Evolutionary conservation across 768 basidiomycete genomes (phyloP), one percentile per base, ranked within the genome.

Genomic region (Mycena indigotica): DNA sequence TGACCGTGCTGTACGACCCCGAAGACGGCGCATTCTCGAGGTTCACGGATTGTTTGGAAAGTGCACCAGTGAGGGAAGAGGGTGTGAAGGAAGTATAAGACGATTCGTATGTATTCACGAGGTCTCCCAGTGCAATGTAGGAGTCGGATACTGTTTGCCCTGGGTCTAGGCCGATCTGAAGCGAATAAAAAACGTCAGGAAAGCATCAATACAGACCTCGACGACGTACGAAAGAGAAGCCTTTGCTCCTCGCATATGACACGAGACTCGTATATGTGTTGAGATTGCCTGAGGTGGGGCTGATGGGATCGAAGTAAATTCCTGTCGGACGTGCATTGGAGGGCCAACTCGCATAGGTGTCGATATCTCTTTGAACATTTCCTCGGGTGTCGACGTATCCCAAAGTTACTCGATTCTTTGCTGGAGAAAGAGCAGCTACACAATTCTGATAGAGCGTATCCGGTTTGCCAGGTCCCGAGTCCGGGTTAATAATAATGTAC

Each of bases 51-150:
- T 62, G 60, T 23, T 61, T 54, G 6, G 60, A 55, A 1, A 57
- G 23, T 0, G 56, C 57, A 1, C 60, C 60, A n/a, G 56, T 23
- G 5, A 61, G 24, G 19, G 56, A 57, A 25, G 28, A 3, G 41
- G 61, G 1, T 5, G 26, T n/a, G 45, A 62, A 62, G 1, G 53
- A 30, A 30, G 61, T 55, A 46, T 58, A 62, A 1, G 50, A 23
- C n/a, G 19, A 28, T 24, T 62, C 61, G 46, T 62, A 58, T 25
- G 61, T 62, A 26, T 52, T 58, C 28, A 62, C 50, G 28, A 62
- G 53, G 46, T 62, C 57, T 13, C 24, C 61, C 17, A 62, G 39
- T 13, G 45, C 28, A 16, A 49, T 28, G 35, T 62, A 62, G 1
- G 60, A 35, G 13, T 41, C 16, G 19, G 29, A 1, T 5, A 24